Evolutionary conservation across 257 asterid genomes (phyloP).

Genomic region (Jacaranda mimosifolia): DNA sequence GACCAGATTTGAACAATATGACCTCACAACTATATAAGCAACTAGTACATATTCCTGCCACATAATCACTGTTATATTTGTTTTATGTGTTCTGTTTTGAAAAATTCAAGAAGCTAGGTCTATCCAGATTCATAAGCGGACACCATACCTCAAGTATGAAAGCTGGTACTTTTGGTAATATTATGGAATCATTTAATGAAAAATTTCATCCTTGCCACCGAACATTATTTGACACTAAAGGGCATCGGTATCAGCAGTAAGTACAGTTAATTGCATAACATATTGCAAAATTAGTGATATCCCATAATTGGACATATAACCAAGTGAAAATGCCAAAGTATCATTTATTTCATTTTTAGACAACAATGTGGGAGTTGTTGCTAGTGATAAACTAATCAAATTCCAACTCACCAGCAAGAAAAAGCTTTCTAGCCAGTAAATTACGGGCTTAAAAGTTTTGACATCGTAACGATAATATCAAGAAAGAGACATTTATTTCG

Average conservation of each 20-base stretch:
- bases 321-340: background rate
- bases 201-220: slow-evolving; percentile 1
- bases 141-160: slow-evolving; percentile 20
- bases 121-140: slow-evolving; percentile 7
- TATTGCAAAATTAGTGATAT: background rate
- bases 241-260: background rate
- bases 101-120: background rate
- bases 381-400: slow-evolving; percentile 7
- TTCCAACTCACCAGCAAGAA: background rate
- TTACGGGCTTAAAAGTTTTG: background rate
- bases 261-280: background rate
- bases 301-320: background rate
- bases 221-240: background rate
- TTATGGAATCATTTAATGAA: background rate
- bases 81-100: background rate
- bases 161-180: slow-evolving; percentile 5
- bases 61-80: background rate
- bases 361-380: slow-evolving; percentile 3
- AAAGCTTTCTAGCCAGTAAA: slow-evolving; percentile 11
- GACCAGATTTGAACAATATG: slow-evolving; percentile 12
- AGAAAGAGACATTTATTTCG: background rate
- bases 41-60: slow-evolving; percentile 23
- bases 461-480: background rate
- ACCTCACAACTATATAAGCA: slow-evolving; percentile 18
- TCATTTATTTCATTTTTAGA: slow-evolving; percentile 21